Conservation (phyloP, 495 filamentous ascomycete species). For the Ramalina intermedia region DNA sequence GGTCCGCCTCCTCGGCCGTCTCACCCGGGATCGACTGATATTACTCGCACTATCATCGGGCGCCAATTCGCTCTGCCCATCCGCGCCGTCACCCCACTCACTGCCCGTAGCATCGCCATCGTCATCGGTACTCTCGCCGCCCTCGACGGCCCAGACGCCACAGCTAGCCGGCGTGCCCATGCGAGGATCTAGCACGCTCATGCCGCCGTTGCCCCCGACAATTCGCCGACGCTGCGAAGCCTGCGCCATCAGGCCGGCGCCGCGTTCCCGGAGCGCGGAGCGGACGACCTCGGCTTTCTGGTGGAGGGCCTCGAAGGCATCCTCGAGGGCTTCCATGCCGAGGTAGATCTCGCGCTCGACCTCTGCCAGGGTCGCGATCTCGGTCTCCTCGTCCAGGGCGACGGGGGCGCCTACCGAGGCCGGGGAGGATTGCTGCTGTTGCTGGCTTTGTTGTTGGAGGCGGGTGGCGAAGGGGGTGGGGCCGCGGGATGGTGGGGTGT, state of each 20-base stretch:
- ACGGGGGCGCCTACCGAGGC: conserved; percentile 50
- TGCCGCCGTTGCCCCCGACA: conserved; percentile 12
- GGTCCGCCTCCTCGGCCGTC: conserved; percentile 52
- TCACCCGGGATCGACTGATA: conserved; percentile 57
- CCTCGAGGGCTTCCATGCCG: conserved; percentile 87
- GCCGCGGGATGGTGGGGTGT: conserved; percentile 27
- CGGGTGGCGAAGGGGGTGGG: conserved; percentile 18
- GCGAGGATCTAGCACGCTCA: conserved; percentile 31
- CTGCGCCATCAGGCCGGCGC: conserved; percentile 56
- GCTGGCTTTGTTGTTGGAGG: too few relatives aligned
- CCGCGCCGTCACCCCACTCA: conserved; percentile 45
- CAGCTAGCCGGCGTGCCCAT: conserved; percentile 42
- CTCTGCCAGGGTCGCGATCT: conserved; percentile 77
- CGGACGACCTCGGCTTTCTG: conserved; percentile 70
- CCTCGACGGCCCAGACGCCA: conserved; percentile 20
- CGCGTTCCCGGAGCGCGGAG: conserved; percentile 59
- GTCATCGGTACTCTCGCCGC: conserved; percentile 43
- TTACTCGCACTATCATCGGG: conserved; percentile 74
- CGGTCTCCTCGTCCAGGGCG: conserved; percentile 83
- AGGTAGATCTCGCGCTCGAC: conserved; percentile 86
- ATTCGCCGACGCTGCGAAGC: conserved; percentile 59
- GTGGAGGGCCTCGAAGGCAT: conserved; percentile 89
- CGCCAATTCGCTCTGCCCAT: conserved; percentile 9
- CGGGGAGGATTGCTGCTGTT: conserved; percentile 7
- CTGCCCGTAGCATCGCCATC: conserved; percentile 42